Base-by-base conservation (phyloP, 2,329 filamentous ascomycete genomes). In the Beauveria bassiana region DNA sequence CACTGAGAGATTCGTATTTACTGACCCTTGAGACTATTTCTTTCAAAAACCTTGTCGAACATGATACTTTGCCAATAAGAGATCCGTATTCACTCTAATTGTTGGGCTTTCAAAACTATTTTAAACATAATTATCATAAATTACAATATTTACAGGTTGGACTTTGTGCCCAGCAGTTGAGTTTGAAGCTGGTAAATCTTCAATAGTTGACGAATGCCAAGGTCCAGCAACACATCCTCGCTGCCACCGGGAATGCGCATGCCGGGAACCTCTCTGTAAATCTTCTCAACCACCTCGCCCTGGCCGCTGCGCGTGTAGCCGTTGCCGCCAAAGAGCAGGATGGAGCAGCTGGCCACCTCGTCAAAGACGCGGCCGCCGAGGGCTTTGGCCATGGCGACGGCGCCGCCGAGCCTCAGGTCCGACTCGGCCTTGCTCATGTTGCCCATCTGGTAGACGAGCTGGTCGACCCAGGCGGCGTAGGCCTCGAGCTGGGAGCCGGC, bases 321-420 rank as follows among this genome's bases (percentile, higher is more conserved):
- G 69, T 87, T 89, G 2, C 89, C 89, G 3, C 89, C 89, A 70
- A 91, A 91, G 26, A 92, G 72, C 61, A 91, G 71, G 52, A 90
- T 81, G 1, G 88, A 87, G 59, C 81, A 85, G 67, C 87, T 82
- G 3, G 88, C 86, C 69, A 87, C 89, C 70, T 89, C 86, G 65
- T 88, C 86, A 50, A 91, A 67, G 14, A 91, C 87, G 65, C 89
- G 87, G 1, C 85, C 89, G 0, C 84, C 81, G 68, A 90, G 86
- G 1, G 88, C 89, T 74, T 93, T 92, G 16, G 83, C 82, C 71
- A 90, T 75, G 2, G 87, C 89, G 3, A 87, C 91, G 68, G 90
- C 72, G 0, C 89, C 89, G 1, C 89, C 89, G 1, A 92, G 76
- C 68, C 89, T 81, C 2, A 78, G 73, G 67, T 87, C 85, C 9